A percentile compares a stretch with the other conserved stretches of the same genome.
phyloP scores from a whole-genome alignment of 108 stramenopile genomes.

The Fragilaria radians region DNA sequence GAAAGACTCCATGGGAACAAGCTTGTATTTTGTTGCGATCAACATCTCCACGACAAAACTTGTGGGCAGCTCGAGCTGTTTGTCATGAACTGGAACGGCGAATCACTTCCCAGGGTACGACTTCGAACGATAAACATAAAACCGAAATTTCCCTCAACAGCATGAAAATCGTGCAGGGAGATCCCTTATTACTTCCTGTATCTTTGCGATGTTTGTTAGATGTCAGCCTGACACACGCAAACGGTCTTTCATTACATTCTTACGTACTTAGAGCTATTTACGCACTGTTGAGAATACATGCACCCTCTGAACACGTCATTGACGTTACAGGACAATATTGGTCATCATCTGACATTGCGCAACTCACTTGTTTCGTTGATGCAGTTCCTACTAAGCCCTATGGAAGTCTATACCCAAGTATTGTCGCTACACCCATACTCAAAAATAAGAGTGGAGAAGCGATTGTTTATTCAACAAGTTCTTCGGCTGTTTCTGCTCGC shows the following conservation, averaged over 20 bases:
- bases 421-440: conserved; percentile 27
- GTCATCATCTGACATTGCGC: conserved; percentile 28
- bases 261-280: conserved; percentile 50
- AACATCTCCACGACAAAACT: conserved; percentile 53
- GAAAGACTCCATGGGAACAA: conserved; percentile 5
- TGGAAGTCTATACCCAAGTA: conserved; percentile 44
- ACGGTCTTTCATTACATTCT: conserved; percentile 40
- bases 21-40: conserved; percentile 71
- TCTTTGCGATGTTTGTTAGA: conserved; percentile 77
- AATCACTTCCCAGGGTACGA: conserved; percentile 9
- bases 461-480: conserved; percentile 58
- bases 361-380: conserved; percentile 60
- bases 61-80: conserved; percentile 59
- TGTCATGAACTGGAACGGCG: conserved; percentile 28
- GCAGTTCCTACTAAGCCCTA: conserved; percentile 53
- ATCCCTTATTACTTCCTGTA: conserved; percentile 63
- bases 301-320: conserved; percentile 58
- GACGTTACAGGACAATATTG: conserved; percentile 11
- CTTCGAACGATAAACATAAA: no score
- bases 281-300: conserved; percentile 41
- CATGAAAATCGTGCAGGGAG: conserved; percentile 1
- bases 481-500: conserved; percentile 66
- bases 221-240: conserved; percentile 26
- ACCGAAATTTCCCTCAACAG: no score
- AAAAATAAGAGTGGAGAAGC: conserved; percentile 3